Percentiles rank a stretch among this genome's conserved stretches.
phyloP scores from a whole-genome alignment of 164 flowering plant species.

The Santalum album region DNA sequence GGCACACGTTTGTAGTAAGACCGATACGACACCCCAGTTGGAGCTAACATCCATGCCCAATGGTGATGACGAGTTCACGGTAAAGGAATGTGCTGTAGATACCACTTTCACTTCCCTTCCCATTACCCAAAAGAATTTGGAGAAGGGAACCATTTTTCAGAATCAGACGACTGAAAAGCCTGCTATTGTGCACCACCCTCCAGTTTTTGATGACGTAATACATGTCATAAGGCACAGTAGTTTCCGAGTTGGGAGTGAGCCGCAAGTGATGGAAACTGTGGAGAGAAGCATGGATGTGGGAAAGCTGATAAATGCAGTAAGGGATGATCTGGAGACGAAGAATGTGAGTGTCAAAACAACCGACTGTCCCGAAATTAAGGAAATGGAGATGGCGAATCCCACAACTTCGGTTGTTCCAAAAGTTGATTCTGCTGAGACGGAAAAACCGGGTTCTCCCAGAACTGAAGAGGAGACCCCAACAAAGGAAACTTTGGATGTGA shows the following conservation, averaged over 20 bases:
- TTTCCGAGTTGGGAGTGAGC: constrained; percentile 73
- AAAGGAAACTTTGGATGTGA: constrained; percentile 80
- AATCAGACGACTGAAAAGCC: constrained; percentile 31
- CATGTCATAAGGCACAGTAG: constrained; percentile 88
- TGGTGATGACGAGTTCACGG: constrained; percentile 69
- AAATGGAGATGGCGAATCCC: constrained; percentile 25
- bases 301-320: constrained; percentile 47
- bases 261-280: constrained; percentile 46
- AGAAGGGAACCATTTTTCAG: constrained; percentile 25
- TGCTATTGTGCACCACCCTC: constrained; percentile 26
- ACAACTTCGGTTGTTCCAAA: constrained; percentile 13
- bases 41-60: constrained; percentile 20
- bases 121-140: constrained; percentile 13
- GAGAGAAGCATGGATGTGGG: constrained; percentile 69
- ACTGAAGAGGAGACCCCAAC: constrained; percentile 41
- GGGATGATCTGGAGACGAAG: constrained; percentile 53
- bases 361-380: constrained; percentile 28
- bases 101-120: constrained; percentile 11
- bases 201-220: constrained; percentile 76
- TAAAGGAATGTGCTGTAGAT: constrained; percentile 47
- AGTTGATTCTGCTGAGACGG: constrained; percentile 24
- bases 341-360: constrained; percentile 11
- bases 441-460: constrained; percentile 22
- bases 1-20: constrained; percentile 14
- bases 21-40: constrained; percentile 18